Conservation (phyloP, 23 red algal species). For the Gracilaria vermiculophylla region DNA sequence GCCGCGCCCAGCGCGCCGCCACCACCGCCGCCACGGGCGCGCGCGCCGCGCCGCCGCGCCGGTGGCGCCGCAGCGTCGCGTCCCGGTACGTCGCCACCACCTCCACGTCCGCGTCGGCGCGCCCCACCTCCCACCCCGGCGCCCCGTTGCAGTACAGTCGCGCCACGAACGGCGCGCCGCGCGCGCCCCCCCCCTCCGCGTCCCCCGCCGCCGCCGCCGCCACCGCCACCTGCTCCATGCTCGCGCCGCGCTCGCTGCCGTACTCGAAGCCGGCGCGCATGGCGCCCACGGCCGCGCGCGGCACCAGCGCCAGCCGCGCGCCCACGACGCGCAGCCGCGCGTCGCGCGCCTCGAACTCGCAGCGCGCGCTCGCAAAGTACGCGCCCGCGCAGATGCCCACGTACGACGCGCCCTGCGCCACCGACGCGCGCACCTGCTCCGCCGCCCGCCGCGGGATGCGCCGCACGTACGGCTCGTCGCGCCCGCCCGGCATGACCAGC, state of each 20-base stretch:
- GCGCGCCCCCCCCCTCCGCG: no score
- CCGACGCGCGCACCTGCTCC: not conserved
- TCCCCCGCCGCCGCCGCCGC: no score
- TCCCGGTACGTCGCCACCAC: not conserved
- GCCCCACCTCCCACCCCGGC: not conserved
- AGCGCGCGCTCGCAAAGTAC: not conserved
- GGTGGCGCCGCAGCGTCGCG: not conserved
- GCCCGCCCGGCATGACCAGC: slow-evolving; percentile 42
- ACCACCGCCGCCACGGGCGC: slow-evolving; percentile 13
- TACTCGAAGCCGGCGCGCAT: slow-evolving; percentile 10
- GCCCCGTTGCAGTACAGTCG: slow-evolving; percentile 36
- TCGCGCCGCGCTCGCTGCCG: slow-evolving; percentile 11
- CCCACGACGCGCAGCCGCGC: slow-evolving; percentile 9
- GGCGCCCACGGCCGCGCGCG: slow-evolving; percentile 22
- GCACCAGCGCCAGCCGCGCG: not conserved
- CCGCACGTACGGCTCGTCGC: slow-evolving; percentile 2
- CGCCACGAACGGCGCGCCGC: not conserved
- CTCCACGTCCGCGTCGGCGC: not conserved
- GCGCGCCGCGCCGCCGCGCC: not conserved
- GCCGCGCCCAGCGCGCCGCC: not conserved
- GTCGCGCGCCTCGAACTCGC: slow-evolving; percentile 25
- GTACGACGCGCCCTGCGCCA: not conserved
- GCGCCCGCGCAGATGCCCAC: slow-evolving; percentile 35
- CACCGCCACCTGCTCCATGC: not conserved
- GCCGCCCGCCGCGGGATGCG: not conserved